A percentile compares a stretch with the other conserved stretches of the same genome.
Conservation (phyloP, 331 rosid species). For the Pyrus hybrid region DNA sequence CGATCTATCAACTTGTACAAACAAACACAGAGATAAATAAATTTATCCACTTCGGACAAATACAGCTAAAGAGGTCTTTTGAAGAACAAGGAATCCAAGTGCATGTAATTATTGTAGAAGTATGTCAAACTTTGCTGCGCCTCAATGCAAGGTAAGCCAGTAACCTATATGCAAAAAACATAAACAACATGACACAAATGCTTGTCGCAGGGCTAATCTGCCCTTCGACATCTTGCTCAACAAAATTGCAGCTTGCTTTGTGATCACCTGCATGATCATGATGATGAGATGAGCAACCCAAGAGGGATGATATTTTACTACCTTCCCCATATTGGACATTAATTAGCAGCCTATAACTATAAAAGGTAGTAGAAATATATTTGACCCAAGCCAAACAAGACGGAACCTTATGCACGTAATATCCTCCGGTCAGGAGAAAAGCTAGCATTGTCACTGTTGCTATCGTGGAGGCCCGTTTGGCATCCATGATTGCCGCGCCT, state of each 20-base stretch:
- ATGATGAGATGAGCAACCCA: slow-evolving; percentile 39
- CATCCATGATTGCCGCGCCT: slow-evolving; percentile 87
- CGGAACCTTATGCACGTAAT: slow-evolving; percentile 76
- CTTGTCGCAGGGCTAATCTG: slow-evolving; percentile 53
- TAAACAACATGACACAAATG: slow-evolving; percentile 48
- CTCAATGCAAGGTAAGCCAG: slow-evolving; percentile 74
- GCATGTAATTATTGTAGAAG: not conserved
- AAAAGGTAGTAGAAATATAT: slow-evolving; percentile 66
- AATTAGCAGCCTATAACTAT: slow-evolving; percentile 54
- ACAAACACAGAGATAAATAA: not conserved
- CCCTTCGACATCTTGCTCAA: slow-evolving; percentile 74
- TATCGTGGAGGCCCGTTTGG: slow-evolving; percentile 80
- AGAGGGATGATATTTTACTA: slow-evolving; percentile 30
- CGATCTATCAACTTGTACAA: not conserved
- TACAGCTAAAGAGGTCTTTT: not conserved
- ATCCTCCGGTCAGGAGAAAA: slow-evolving; percentile 81
- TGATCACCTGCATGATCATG: not conserved
- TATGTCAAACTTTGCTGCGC: slow-evolving; percentile 43
- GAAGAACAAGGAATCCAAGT: not conserved
- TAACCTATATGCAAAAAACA: slow-evolving; percentile 76
- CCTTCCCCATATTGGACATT: slow-evolving; percentile 75
- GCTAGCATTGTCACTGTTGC: slow-evolving; percentile 85
- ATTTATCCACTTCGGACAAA: not conserved
- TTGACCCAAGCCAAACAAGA: slow-evolving; percentile 71
- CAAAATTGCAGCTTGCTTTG: slow-evolving; percentile 44